Evolutionary conservation across 805 yeast species (phyloP).

Genomic region (Huiozyma sinensis): DNA sequence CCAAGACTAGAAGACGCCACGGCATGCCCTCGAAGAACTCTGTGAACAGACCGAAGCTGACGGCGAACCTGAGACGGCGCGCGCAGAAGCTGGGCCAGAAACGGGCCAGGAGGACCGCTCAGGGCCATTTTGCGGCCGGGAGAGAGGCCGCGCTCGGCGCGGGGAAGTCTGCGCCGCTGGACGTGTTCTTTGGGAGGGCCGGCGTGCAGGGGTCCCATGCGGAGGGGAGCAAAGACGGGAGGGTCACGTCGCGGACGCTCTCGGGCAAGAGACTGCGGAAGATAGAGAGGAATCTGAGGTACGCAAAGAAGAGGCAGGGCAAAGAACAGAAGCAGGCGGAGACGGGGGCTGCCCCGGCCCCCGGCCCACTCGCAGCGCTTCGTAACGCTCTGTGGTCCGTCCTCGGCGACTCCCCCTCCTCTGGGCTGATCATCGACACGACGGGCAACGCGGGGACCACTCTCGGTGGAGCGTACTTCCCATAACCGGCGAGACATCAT

Average conservation of each 20-base stretch:
- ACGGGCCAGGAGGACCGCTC: slow-evolving; percentile 42
- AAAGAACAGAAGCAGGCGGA: slow-evolving; percentile 40
- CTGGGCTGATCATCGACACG: slow-evolving; percentile 33
- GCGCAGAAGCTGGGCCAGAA: slow-evolving; percentile 41
- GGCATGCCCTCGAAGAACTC: slow-evolving; percentile 75
- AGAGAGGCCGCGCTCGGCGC: slow-evolving; percentile 32
- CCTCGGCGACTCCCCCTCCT: slow-evolving; percentile 43
- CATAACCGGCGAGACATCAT: slow-evolving; percentile 10
- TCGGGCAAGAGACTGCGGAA: slow-evolving; percentile 73
- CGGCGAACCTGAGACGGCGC: slow-evolving; percentile 40
- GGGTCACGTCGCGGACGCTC: slow-evolving; percentile 45
- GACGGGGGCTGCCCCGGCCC: slow-evolving; percentile 29
- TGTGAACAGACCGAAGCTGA: slow-evolving; percentile 67
- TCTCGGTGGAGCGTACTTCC: slow-evolving; percentile 62
- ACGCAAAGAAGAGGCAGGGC: slow-evolving; percentile 48
- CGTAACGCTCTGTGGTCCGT: slow-evolving; percentile 64
- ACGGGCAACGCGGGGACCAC: slow-evolving; percentile 70
- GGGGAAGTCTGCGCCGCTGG: slow-evolving; percentile 33
- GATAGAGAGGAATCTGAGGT: slow-evolving; percentile 67
- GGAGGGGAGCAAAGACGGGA: slow-evolving; percentile 6
- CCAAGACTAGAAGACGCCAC: no score
- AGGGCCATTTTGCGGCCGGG: slow-evolving; percentile 38
- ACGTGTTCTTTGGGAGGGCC: slow-evolving; percentile 26
- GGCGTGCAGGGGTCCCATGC: slow-evolving; percentile 3
- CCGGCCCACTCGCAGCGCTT: slow-evolving; percentile 32